phyloP scores from a whole-genome alignment of 2,329 filamentous ascomycete species.

The Corniculantispora saksenae region DNA sequence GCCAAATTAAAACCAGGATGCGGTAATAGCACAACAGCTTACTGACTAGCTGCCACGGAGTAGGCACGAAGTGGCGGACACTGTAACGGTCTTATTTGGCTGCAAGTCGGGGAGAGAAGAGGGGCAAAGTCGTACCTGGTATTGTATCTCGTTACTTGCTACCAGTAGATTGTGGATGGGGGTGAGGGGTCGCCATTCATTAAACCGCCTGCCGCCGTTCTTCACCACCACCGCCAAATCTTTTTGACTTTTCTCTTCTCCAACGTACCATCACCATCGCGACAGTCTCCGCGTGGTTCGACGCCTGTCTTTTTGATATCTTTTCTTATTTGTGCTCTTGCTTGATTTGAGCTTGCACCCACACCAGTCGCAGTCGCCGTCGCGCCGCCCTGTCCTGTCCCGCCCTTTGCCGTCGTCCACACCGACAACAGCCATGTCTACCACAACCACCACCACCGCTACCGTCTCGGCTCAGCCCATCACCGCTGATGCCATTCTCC shows the following conservation, averaged over 20 bases:
- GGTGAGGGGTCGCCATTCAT: constrained; percentile 2
- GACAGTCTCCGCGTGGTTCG: neutral
- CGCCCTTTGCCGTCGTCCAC: constrained; percentile 5
- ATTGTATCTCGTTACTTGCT: too few species aligned
- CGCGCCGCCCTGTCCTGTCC: neutral
- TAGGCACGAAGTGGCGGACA: neutral
- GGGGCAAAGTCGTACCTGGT: constrained; percentile 1
- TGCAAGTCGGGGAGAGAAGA: neutral
- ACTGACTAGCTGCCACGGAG: neutral
- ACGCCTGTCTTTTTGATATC: neutral
- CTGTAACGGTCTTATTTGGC: neutral
- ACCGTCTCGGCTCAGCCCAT: constrained; percentile 62
- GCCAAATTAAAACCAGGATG: neutral
- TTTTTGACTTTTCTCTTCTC: neutral
- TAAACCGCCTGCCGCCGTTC: neutral
- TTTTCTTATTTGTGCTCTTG: neutral
- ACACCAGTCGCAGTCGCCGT: neutral
- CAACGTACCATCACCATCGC: neutral
- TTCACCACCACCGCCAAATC: neutral
- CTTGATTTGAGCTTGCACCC: neutral
- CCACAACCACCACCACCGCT: constrained; percentile 39
- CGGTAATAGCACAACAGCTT: neutral
- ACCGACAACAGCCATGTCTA: constrained; percentile 22
- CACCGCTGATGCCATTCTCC: constrained; percentile 82
- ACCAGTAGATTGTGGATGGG: neutral